Percentiles rank a stretch among this genome's conserved stretches.
Evolutionary conservation across 1,139 yeast genomes (phyloP).

Genomic region (Eremothecium gossypii): DNA sequence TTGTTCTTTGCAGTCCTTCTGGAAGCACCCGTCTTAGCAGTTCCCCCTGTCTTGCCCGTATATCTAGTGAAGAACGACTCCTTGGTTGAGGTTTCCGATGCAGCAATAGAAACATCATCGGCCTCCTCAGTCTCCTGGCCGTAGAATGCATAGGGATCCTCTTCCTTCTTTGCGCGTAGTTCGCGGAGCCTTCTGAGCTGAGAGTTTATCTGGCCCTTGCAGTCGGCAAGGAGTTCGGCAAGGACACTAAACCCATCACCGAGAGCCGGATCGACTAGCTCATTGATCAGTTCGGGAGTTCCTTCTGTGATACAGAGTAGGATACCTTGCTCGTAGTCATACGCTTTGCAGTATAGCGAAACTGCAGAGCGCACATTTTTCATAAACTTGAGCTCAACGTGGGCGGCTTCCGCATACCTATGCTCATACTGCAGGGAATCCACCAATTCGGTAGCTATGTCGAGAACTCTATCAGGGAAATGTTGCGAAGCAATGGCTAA

Average conservation of each 20-base stretch:
- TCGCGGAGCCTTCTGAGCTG: conserved; percentile 81
- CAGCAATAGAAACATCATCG: conserved; percentile 91
- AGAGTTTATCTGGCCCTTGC: conserved; percentile 73
- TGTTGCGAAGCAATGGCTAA: conserved; percentile 45
- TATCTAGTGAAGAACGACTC: conserved; percentile 91
- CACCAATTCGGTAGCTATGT: conserved; percentile 51
- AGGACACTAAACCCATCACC: conserved; percentile 82
- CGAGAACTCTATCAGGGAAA: conserved; percentile 33
- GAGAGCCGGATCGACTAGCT: conserved; percentile 60
- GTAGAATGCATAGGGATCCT: conserved; percentile 79
- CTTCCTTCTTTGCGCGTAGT: conserved; percentile 68
- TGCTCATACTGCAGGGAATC: conserved; percentile 57
- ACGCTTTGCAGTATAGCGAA: conserved; percentile 62
- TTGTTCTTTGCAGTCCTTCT: conserved; percentile 84
- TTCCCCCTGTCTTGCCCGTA: conserved; percentile 91
- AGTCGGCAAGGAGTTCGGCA: conserved; percentile 86
- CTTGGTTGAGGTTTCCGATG: conserved; percentile 86
- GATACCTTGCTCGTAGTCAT: conserved; percentile 67
- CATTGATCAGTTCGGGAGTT: conserved; percentile 41
- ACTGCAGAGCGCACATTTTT: conserved; percentile 55
- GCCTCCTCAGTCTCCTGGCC: conserved; percentile 70
- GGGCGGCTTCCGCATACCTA: conserved; percentile 76
- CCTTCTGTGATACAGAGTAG: conserved; percentile 45
- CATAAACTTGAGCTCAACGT: conserved; percentile 56
- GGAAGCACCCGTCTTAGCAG: conserved; percentile 94